Conservation (phyloP, 495 filamentous ascomycete species). For the Podospora tetraspora region DNA sequence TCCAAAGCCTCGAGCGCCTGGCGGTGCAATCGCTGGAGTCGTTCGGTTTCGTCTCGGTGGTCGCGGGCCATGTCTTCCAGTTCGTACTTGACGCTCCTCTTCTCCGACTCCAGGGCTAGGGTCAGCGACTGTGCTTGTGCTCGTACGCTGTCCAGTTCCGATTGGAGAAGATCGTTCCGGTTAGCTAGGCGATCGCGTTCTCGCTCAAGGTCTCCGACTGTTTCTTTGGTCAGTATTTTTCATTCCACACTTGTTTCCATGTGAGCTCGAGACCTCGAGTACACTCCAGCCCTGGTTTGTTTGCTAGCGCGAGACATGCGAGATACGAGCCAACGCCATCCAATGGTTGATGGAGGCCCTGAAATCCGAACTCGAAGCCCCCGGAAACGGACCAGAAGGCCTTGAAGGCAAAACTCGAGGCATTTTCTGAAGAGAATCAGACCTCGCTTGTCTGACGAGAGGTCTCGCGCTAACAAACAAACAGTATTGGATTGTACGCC, state of each 20-base stretch:
- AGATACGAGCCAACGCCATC: too few species aligned
- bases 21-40: constrained; percentile 27
- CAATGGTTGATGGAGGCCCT: too few species aligned
- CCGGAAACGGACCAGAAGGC: too few species aligned
- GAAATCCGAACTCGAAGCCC: too few species aligned
- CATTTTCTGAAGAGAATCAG: too few species aligned
- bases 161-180: constrained; percentile 50
- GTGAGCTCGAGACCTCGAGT: too few species aligned
- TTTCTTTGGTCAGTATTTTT: constrained; percentile 4
- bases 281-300: too few species aligned
- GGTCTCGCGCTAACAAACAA: too few species aligned
- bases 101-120: constrained; percentile 26
- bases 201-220: constrained; percentile 64
- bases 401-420: too few species aligned
- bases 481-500: too few species aligned
- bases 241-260: background rate
- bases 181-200: constrained; percentile 53
- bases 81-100: constrained; percentile 34
- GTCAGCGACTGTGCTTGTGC: constrained; percentile 29
- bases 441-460: too few species aligned
- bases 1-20: constrained; percentile 45
- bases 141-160: constrained; percentile 55
- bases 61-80: constrained; percentile 36
- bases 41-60: constrained; percentile 27
- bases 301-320: too few species aligned